Conservation (phyloP, 73 alveolate genomes). For the Stentor coeruleus region DNA sequence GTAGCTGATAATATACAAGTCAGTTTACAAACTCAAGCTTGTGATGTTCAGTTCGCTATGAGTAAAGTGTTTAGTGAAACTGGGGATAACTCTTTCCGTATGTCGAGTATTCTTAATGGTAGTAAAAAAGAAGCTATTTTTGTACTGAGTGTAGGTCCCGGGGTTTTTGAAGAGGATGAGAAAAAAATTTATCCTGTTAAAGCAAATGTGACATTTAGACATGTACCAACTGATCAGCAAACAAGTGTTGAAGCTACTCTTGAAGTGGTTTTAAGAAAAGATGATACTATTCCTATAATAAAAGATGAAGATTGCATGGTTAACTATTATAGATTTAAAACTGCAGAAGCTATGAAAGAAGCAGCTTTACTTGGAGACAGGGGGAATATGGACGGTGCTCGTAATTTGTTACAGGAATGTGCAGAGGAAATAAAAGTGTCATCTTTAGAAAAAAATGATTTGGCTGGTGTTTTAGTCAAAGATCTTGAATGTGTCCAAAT, state of each 20-base stretch:
- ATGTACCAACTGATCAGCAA: background rate
- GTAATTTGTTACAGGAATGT: background rate
- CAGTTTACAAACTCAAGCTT: background rate
- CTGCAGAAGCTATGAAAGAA: conserved; percentile 11
- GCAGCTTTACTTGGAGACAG: background rate
- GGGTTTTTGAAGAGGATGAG: background rate
- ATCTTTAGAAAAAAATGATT: background rate
- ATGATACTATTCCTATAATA: no score
- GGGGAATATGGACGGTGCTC: background rate
- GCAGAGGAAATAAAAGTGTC: no score
- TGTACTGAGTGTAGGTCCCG: background rate
- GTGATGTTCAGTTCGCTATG: conserved; percentile 7
- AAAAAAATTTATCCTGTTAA: background rate
- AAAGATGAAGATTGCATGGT: background rate
- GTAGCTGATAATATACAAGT: conserved; percentile 8
- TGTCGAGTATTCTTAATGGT: background rate
- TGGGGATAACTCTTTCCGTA: background rate
- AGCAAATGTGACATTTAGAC: background rate
- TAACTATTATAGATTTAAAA: background rate
- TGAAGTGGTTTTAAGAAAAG: background rate
- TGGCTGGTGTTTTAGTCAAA: background rate
- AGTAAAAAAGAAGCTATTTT: background rate
- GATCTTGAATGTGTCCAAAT: background rate
- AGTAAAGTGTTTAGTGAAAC: conserved; percentile 7
- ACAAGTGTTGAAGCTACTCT: background rate